These are phyloP conservation scores for Populus tremula DNA, from an alignment of 345 rosid species.

Conservation along the genomic window DNA sequence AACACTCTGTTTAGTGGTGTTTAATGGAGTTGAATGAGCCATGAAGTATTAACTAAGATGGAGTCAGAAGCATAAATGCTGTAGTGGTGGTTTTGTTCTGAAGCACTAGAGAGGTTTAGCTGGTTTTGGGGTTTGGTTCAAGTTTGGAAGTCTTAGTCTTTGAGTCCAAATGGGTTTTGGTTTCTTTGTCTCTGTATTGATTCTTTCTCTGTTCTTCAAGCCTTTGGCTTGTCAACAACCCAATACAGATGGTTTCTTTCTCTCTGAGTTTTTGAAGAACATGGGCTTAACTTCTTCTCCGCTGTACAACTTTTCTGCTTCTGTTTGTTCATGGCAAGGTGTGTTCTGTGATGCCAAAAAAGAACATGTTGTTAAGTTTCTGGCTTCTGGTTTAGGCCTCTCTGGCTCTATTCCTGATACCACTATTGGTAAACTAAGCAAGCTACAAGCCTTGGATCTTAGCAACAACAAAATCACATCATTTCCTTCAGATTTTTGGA, in stretches of 20 bases:
- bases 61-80: constrained; percentile 2
- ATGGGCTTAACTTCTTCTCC: constrained; percentile 48
- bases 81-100: background rate
- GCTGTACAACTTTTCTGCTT: constrained; percentile 46
- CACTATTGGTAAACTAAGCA: constrained; percentile 85
- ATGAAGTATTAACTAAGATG: constrained; percentile 1
- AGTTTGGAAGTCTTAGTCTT: constrained; percentile 16
- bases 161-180: constrained; percentile 56
- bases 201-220: constrained; percentile 57
- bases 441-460: constrained; percentile 73
- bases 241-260: constrained; percentile 77
- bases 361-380: constrained; percentile 45
- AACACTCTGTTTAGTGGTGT: background rate
- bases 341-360: constrained; percentile 58
- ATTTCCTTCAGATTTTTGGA: constrained; percentile 88
- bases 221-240: constrained; percentile 62
- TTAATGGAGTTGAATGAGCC: constrained; percentile 15
- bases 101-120: constrained; percentile 13
- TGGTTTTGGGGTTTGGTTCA: constrained; percentile 12
- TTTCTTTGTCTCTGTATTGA: constrained; percentile 44
- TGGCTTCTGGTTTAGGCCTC: constrained; percentile 58
- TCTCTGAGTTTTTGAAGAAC: constrained; percentile 64
- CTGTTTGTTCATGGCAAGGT: constrained; percentile 73
- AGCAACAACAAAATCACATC: constrained; percentile 75
- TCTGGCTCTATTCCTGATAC: constrained; percentile 75